Conservation (phyloP, 2,329 filamentous ascomycete species). For the Cephalotrichum gorgonifer region DNA sequence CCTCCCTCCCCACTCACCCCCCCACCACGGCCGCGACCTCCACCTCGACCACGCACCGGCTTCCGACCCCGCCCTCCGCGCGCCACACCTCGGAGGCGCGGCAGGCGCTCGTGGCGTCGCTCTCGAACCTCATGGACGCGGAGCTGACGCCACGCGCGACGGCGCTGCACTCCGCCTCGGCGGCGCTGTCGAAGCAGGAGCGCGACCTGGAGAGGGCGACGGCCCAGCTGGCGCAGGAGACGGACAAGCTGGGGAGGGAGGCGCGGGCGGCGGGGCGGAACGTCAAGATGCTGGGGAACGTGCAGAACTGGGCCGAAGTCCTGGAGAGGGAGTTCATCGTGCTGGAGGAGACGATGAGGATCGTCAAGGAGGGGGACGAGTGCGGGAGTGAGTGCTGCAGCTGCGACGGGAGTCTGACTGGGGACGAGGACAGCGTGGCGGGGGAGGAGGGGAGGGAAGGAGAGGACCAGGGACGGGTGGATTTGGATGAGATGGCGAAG, state of each 20-base stretch:
- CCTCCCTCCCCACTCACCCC: not conserved
- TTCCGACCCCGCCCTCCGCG: constrained; percentile 29
- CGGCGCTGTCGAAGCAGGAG: constrained; percentile 57
- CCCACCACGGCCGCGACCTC: constrained; percentile 4
- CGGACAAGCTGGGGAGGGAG: constrained; percentile 53
- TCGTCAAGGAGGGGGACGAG: constrained; percentile 16
- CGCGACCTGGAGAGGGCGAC: constrained; percentile 52
- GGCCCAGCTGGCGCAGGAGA: constrained; percentile 50
- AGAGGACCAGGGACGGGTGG: constrained; percentile 3
- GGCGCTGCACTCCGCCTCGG: constrained; percentile 59
- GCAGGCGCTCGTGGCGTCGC: constrained; percentile 46
- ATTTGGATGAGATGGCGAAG: constrained; percentile 8
- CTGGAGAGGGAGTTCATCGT: constrained; percentile 57
- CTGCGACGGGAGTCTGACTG: constrained; percentile 24
- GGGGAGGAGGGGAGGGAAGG: constrained; percentile 9
- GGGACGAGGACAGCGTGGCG: constrained; percentile 10
- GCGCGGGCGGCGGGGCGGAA: constrained; percentile 51
- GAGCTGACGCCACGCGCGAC: constrained; percentile 58
- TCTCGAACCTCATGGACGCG: constrained; percentile 60
- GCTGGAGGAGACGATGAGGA: constrained; percentile 52
- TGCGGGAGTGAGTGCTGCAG: constrained; percentile 19
- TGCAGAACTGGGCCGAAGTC: constrained; percentile 84
- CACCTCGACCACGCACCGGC: constrained; percentile 7
- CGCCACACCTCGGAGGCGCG: constrained; percentile 46
- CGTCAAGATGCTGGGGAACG: constrained; percentile 69